phyloP scores from a whole-genome alignment of 345 rosid genomes.

The Schrenkiella parvula region DNA sequence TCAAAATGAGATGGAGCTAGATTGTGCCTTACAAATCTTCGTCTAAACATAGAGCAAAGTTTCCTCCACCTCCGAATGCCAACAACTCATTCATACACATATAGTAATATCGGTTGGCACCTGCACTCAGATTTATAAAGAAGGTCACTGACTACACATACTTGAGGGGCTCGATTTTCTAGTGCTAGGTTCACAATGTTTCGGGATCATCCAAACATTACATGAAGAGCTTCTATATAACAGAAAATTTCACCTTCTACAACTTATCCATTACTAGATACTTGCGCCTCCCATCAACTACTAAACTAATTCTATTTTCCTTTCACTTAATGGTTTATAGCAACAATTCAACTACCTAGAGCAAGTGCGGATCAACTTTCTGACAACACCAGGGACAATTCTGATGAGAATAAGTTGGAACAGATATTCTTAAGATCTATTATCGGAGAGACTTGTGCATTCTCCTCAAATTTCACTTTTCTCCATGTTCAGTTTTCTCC shows the following conservation, averaged over 20 bases:
- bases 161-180: not conserved
- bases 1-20: not conserved
- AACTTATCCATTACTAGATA: not conserved
- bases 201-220: not conserved
- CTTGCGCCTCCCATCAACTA: not conserved
- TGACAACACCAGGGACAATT: not conserved
- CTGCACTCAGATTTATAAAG: constrained; percentile 33
- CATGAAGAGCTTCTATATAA: not conserved
- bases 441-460: not conserved
- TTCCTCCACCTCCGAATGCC: constrained; percentile 89
- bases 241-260: not conserved
- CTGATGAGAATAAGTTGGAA: not conserved
- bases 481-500: not conserved
- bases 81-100: constrained; percentile 82
- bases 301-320: not conserved
- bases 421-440: not conserved
- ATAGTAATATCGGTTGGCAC: constrained; percentile 86
- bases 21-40: constrained; percentile 80
- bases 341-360: not conserved
- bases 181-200: not conserved
- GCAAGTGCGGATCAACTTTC: not conserved
- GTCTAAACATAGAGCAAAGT: constrained; percentile 75
- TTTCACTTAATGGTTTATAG: not conserved
- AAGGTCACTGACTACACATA: not conserved
- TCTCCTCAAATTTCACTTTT: not conserved